A percentile compares a stretch with the other conserved stretches of the same genome.
phyloP scores from a whole-genome alignment of 139 green algal genomes.

The Raphidocelis subcapitata region DNA sequence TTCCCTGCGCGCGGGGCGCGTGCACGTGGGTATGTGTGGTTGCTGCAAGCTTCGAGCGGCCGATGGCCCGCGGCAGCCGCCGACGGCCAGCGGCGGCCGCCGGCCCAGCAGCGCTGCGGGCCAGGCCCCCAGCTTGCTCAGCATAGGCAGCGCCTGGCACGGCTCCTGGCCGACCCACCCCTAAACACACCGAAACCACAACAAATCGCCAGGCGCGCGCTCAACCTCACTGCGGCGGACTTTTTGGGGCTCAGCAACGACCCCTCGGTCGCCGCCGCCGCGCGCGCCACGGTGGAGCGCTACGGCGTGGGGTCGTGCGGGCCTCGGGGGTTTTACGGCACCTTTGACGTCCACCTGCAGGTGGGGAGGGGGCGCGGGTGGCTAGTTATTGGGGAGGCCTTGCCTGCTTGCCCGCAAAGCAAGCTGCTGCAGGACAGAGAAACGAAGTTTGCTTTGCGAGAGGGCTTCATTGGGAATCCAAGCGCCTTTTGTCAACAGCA shows the following conservation, averaged over 20 bases:
- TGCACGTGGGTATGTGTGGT: background rate
- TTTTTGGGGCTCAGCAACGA: conserved; percentile 82
- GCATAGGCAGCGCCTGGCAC: conserved; percentile 45
- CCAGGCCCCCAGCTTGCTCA: conserved; percentile 41
- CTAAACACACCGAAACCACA: no score
- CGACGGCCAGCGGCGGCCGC: background rate
- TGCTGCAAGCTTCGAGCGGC: conserved; percentile 1
- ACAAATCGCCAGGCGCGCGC: no score
- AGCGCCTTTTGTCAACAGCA: no score
- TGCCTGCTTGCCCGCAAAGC: no score
- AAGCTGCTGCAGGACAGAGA: no score
- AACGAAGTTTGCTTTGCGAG: no score
- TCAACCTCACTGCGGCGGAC: conserved; percentile 86
- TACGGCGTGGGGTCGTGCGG: conserved; percentile 97
- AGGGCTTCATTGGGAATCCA: no score
- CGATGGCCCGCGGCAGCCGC: no score
- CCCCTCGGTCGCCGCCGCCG: conserved; percentile 21
- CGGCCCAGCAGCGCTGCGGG: conserved; percentile 10
- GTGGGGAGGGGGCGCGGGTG: conserved; percentile 56
- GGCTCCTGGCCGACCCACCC: no score
- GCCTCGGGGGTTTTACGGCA: conserved; percentile 98
- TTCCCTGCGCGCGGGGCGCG: background rate
- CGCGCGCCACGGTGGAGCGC: conserved; percentile 70
- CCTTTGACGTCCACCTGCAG: conserved; percentile 93
- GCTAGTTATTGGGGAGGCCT: no score